Evolutionary conservation across 2,329 filamentous ascomycete species (phyloP), one percentile per base, ranked within the genome.

Genomic region (Botrytis paeoniae): DNA sequence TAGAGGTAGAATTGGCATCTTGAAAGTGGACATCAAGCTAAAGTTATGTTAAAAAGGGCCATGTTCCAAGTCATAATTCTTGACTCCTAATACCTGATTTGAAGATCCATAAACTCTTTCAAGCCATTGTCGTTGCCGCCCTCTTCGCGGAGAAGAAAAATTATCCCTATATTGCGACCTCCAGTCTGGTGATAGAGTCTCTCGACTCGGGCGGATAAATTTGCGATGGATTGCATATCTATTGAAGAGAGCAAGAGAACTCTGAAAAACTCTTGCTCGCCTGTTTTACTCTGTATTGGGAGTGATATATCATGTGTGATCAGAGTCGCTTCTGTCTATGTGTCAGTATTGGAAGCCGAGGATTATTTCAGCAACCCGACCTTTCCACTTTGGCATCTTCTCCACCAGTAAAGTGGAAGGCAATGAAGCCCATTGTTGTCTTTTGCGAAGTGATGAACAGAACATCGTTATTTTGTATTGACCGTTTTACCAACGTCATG

Each of bases 1-100:
- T 1, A 81, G 68, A 25, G 79, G 80, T 12, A 81, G 72, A 29
- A 81, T 76, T 29, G 78, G 78, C 14, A 81, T 78, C 39, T 80
- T 78, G 59, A 80, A 75, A 32, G 69, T 73, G 8, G 73, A 61
- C n/a, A 80, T 63, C 22, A 81, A 62, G 59, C 79, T 81, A 59
- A 6, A 66, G 43, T 25, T 14, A 22, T 32, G 65, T 79, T 51
- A 77, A 48, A 63, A 62, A 41, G 3, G 8, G 14, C 4, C 32
- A 60, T 54, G 10, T 35, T 9, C 41, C 3, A n/a, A 43, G 29
- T 14, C 20, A 43, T 18, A 18, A 45, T 32, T n/a, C 20, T 22
- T 63, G 7, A 20, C 41, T 5, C 8, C 22, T 20, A 39, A 16
- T 75, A 81, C 80, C 74, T 79, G 43, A 75, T 71, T 74, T 81